phyloP scores from a whole-genome alignment of 805 yeast genomes.

The Pichia gijzeniarum region DNA sequence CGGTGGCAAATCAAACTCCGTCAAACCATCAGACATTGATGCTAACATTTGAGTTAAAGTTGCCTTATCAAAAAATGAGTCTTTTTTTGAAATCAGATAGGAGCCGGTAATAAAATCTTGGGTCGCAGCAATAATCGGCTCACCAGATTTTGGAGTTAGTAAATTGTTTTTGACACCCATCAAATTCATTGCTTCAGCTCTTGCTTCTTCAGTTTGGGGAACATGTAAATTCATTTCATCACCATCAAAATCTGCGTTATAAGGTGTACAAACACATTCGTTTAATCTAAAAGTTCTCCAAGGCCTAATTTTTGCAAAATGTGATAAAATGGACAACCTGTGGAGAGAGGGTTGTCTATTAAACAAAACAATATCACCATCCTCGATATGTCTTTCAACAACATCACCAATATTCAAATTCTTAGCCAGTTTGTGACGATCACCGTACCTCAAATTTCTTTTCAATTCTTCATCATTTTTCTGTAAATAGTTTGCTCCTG shows the following conservation, averaged over 20 bases:
- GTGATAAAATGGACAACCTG: conserved; percentile 87
- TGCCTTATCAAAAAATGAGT: conserved; percentile 86
- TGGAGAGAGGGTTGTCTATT: conserved; percentile 98
- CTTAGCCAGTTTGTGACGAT: conserved; percentile 68
- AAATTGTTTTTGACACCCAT: conserved; percentile 97
- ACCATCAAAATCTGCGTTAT: conserved; percentile 99
- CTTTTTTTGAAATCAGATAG: conserved; percentile 85
- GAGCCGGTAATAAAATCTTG: conserved; percentile 99
- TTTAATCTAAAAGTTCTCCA: conserved; percentile 97
- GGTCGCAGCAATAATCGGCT: conserved; percentile 98
- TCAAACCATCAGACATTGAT: conserved; percentile 92
- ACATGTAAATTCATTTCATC: conserved; percentile 99
- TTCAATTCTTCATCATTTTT: conserved; percentile 81
- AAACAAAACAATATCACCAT: conserved; percentile 92
- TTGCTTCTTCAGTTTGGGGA: conserved; percentile 97
- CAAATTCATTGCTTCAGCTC: conserved; percentile 96
- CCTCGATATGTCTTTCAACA: conserved; percentile 95
- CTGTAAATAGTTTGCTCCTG: conserved; percentile 91
- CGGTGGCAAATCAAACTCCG: conserved; percentile 90
- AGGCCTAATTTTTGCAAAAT: conserved; percentile 92
- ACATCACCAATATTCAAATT: conserved; percentile 80
- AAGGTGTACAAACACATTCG: conserved; percentile 99
- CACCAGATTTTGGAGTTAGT: conserved; percentile 95
- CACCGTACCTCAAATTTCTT: conserved; percentile 85
- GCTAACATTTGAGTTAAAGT: conserved; percentile 73